phyloP scores from a whole-genome alignment of 176 grass and related monocot species.

The Rhynchospora breviuscula region DNA sequence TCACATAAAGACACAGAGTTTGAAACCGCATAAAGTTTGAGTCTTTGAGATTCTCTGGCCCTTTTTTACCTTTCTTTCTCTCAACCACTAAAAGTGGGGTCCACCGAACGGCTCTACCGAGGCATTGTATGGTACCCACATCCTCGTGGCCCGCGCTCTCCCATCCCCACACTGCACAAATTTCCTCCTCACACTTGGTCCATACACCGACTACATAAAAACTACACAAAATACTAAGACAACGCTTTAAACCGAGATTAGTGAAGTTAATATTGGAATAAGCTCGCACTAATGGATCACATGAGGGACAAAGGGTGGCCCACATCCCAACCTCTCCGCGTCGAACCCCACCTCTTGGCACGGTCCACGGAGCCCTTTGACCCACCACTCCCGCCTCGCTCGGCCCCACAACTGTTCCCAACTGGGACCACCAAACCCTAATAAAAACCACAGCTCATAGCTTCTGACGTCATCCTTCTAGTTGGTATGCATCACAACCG shows the following conservation, averaged over 20 bases:
- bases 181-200: not conserved
- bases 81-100: not conserved
- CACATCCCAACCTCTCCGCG: slow-evolving; percentile 18
- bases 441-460: not conserved
- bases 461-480: too few species aligned
- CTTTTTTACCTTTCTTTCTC: not conserved
- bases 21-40: not conserved
- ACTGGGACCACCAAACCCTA: slow-evolving; percentile 15
- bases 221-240: not conserved
- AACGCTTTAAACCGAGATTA: not conserved
- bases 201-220: not conserved
- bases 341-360: slow-evolving; percentile 1
- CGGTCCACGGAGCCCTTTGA: slow-evolving; percentile 26
- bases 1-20: not conserved
- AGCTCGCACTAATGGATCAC: slow-evolving; percentile 11
- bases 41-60: not conserved
- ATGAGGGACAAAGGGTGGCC: slow-evolving; percentile 23
- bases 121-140: slow-evolving; percentile 16
- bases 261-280: not conserved
- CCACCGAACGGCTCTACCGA: slow-evolving; percentile 3
- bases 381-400: not conserved
- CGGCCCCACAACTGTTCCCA: not conserved
- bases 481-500: too few species aligned
- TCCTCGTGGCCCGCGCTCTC: slow-evolving; percentile 8
- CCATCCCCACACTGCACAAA: not conserved